Percentiles rank a stretch among this genome's conserved stretches.
phyloP scores from a whole-genome alignment of 139 green algal genomes.

The Coccomyxa sp. region DNA sequence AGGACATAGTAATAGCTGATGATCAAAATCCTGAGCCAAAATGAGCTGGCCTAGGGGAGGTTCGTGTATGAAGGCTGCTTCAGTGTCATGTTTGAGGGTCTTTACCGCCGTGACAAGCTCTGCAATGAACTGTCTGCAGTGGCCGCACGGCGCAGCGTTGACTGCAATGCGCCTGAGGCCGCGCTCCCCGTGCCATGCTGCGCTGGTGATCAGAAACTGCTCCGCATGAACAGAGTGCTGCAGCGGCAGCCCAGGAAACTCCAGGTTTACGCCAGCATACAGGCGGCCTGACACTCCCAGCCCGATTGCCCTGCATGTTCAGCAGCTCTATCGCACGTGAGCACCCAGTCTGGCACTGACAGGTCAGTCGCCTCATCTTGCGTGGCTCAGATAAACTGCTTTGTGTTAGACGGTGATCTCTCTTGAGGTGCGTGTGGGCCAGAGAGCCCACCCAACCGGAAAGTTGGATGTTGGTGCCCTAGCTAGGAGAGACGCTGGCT shows the following conservation, averaged over 20 bases:
- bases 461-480: slow-evolving; percentile 69
- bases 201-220: slow-evolving; percentile 81
- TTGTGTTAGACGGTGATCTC: no score
- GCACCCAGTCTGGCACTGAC: not conserved
- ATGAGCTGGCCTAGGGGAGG: no score
- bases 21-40: no score
- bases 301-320: slow-evolving; percentile 57
- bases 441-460: slow-evolving; percentile 68
- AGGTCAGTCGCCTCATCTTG: no score
- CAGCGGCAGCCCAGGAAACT: slow-evolving; percentile 72
- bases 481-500: slow-evolving; percentile 52
- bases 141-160: slow-evolving; percentile 75
- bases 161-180: slow-evolving; percentile 57
- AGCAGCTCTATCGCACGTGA: not conserved
- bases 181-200: slow-evolving; percentile 51
- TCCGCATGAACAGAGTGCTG: slow-evolving; percentile 82
- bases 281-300: slow-evolving; percentile 64
- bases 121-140: slow-evolving; percentile 82
- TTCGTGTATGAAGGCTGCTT: no score
- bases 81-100: no score
- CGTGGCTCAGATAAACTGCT: no score
- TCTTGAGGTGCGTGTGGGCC: no score
- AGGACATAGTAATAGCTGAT: no score
- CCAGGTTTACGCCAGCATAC: slow-evolving; percentile 86
- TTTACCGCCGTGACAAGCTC: slow-evolving; percentile 73